phyloP scores from a whole-genome alignment of 2,329 filamentous ascomycete species.

The Waltergamsia citrina region DNA sequence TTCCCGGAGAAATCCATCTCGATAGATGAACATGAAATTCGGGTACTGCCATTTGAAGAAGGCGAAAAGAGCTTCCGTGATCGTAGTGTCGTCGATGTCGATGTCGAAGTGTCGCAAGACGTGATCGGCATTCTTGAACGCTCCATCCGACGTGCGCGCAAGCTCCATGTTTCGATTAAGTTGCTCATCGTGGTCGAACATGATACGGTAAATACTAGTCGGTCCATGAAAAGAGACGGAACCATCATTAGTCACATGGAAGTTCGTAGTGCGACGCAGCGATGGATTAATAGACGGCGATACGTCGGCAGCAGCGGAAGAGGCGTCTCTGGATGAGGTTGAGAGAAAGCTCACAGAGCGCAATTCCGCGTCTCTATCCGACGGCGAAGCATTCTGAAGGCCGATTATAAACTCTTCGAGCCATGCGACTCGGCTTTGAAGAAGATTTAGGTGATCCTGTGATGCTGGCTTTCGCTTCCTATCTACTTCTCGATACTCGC shows the following conservation, averaged over 20 bases:
- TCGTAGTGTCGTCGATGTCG: conserved; percentile 10
- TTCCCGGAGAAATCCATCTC: conserved; percentile 16
- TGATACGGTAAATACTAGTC: conserved; percentile 14
- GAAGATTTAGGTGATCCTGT: conserved; percentile 6
- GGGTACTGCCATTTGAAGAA: conserved; percentile 20
- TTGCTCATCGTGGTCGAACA: too few relatives aligned
- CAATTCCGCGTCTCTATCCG: conserved; percentile 6
- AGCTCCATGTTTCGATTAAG: too few relatives aligned
- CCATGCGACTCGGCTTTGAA: conserved; percentile 9
- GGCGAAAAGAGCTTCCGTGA: conserved; percentile 10
- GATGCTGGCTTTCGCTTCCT: conserved; percentile 7
- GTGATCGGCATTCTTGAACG: too few relatives aligned
- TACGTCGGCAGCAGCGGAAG: background rate
- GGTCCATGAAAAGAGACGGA: conserved; percentile 10
- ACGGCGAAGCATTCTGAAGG: conserved; percentile 3
- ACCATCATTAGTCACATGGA: background rate
- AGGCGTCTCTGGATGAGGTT: background rate
- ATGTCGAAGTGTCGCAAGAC: conserved; percentile 13
- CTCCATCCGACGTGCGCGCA: too few relatives aligned
- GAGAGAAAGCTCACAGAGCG: background rate
- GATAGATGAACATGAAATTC: conserved; percentile 20
- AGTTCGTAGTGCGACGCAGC: background rate
- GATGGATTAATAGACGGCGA: too few relatives aligned
- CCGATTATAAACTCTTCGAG: conserved; percentile 7
- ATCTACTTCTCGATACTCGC: conserved; percentile 9